These are phyloP conservation scores for Nemania sp. DNA, from an alignment of 2,329 filamentous ascomycete species.

Conservation along the genomic window DNA sequence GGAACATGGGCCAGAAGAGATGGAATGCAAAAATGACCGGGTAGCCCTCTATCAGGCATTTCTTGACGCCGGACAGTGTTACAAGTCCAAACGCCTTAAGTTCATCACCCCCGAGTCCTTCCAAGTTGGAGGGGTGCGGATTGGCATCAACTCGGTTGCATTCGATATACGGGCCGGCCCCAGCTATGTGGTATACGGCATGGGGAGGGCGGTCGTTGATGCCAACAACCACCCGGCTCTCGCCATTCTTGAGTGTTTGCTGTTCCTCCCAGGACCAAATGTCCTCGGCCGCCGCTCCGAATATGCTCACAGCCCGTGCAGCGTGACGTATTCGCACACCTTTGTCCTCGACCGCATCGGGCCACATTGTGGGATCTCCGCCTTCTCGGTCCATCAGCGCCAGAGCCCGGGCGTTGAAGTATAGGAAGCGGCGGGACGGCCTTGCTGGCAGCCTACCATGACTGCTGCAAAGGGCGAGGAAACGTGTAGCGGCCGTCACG, in stretches of 20 bases:
- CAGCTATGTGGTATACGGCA: not conserved
- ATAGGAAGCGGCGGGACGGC: not conserved
- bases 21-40: not conserved
- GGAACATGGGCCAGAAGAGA: not conserved
- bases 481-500: not conserved
- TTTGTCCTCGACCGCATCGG: not conserved
- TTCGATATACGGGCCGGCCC: too few species aligned
- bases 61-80: not conserved
- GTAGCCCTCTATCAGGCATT: not conserved
- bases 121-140: not conserved
- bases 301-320: not conserved
- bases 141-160: not conserved
- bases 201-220: not conserved
- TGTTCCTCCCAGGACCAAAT: not conserved
- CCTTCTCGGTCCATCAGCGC: not conserved
- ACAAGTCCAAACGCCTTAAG: not conserved
- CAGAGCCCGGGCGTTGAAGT: not conserved
- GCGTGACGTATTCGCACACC: not conserved
- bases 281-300: not conserved
- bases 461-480: not conserved
- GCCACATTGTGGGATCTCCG: not conserved
- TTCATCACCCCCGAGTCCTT: not conserved
- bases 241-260: not conserved
- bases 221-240: not conserved
- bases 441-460: not conserved